phyloP scores from a whole-genome alignment of 495 filamentous ascomycete genomes.

The Hyaloscypha hepaticicola region DNA sequence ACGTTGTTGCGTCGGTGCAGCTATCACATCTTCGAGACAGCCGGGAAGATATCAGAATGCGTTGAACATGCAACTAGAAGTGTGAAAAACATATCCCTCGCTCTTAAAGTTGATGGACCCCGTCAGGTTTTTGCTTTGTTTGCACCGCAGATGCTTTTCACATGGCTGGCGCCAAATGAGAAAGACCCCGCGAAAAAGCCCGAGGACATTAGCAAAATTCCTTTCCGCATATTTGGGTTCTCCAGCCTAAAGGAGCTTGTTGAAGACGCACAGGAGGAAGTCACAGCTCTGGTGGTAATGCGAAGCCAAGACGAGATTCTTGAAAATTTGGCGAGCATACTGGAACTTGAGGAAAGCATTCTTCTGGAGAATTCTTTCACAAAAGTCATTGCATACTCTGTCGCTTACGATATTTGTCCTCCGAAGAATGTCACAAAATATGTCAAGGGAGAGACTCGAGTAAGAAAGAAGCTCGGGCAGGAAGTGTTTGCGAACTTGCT shows the following conservation, averaged over 20 bases:
- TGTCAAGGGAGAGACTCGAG: constrained; percentile 60
- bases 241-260: constrained; percentile 65
- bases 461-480: constrained; percentile 68
- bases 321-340: constrained; percentile 51
- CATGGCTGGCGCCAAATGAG: constrained; percentile 59
- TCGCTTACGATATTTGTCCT: constrained; percentile 72
- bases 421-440: constrained; percentile 51
- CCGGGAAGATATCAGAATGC: constrained; percentile 63
- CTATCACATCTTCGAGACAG: constrained; percentile 89
- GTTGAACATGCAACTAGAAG: constrained; percentile 69
- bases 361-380: constrained; percentile 69
- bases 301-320: constrained; percentile 66
- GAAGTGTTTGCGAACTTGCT: constrained; percentile 60
- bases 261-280: constrained; percentile 71
- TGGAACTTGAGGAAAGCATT: constrained; percentile 54
- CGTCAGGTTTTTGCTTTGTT: constrained; percentile 82
- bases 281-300: constrained; percentile 82
- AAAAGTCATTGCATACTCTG: constrained; percentile 79
- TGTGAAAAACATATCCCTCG: constrained; percentile 60
- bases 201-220: constrained; percentile 63
- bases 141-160: constrained; percentile 87
- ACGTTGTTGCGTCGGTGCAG: constrained; percentile 79
- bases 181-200: constrained; percentile 35
- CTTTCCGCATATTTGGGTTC: constrained; percentile 83
- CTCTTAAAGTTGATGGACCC: constrained; percentile 60